Conservation (phyloP, 129 eudicot genomes). For the Flaveria bidentis region DNA sequence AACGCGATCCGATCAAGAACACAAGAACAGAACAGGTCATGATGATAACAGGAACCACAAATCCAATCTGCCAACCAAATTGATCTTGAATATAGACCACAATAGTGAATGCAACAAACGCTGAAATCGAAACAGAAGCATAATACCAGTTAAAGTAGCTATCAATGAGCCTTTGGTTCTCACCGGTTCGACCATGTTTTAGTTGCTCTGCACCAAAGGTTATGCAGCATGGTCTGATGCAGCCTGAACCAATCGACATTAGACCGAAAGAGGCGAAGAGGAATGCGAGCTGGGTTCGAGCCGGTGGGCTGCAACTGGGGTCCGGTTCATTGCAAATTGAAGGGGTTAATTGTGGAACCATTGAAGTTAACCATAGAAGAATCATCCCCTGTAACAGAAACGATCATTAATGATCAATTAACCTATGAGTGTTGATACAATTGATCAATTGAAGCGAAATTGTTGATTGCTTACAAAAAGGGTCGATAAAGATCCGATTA, state of each 20-base stretch:
- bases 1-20: conserved; percentile 34
- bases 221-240: conserved; percentile 55
- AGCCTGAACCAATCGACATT: conserved; percentile 58
- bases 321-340: conserved; percentile 38
- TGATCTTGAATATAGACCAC: conserved; percentile 57
- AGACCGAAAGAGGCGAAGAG: conserved; percentile 47
- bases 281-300: conserved; percentile 41
- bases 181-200: conserved; percentile 25
- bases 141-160: conserved; percentile 73
- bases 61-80: conserved; percentile 46
- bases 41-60: conserved; percentile 41
- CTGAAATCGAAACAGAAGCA: conserved; percentile 33
- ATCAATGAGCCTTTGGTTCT: conserved; percentile 39
- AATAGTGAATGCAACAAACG: conserved; percentile 35
- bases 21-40: conserved; percentile 28
- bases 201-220: conserved; percentile 73
- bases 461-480: conserved; percentile 5
- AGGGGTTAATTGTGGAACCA: conserved; percentile 63
- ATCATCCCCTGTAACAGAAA: conserved; percentile 51
- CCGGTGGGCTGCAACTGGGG: conserved; percentile 36
- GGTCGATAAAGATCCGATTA: conserved; percentile 16
- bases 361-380: conserved; percentile 61
- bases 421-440: not conserved
- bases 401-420: conserved; percentile 9
- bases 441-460: no score